These are phyloP conservation scores for Ophiostoma perfectum DNA, from an alignment of 2,329 filamentous ascomycete species.

Conservation along the genomic window DNA sequence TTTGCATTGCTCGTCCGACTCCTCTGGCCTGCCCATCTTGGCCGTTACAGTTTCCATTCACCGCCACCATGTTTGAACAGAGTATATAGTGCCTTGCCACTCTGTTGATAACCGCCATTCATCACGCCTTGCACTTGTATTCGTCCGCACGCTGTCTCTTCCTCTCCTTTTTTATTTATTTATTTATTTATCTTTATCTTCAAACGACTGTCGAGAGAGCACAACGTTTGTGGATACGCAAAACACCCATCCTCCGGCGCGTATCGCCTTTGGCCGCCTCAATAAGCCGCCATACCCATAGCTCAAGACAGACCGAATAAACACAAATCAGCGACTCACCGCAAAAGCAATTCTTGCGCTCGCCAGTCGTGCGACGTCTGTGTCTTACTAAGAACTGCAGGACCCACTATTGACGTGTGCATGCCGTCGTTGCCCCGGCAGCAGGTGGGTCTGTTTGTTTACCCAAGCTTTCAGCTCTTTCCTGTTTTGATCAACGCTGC, in stretches of 20 bases:
- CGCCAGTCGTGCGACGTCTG: background rate
- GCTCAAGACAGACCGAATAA: too few species aligned
- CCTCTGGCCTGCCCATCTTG: background rate
- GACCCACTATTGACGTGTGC: slow-evolving; percentile 5
- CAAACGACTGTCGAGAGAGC: too few species aligned
- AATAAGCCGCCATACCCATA: too few species aligned
- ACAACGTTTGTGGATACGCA: too few species aligned
- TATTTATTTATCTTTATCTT: too few species aligned
- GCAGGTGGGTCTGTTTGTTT: slow-evolving; percentile 24
- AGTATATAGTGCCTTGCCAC: background rate
- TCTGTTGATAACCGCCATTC: background rate
- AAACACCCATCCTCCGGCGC: too few species aligned
- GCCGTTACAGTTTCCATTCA: background rate
- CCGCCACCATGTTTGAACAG: background rate
- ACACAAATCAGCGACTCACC: background rate
- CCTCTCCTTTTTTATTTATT: too few species aligned
- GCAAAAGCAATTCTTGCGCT: too few species aligned
- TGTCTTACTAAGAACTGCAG: background rate
- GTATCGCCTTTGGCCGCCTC: too few species aligned
- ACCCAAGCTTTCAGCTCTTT: slow-evolving; percentile 18
- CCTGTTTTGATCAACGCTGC: slow-evolving; percentile 24
- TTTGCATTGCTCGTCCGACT: background rate
- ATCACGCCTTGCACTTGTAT: too few species aligned
- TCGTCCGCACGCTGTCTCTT: too few species aligned
- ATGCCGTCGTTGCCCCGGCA: slow-evolving; percentile 22